phyloP scores from a whole-genome alignment of 176 grass and related monocot species.

The Oryza glaberrima region DNA sequence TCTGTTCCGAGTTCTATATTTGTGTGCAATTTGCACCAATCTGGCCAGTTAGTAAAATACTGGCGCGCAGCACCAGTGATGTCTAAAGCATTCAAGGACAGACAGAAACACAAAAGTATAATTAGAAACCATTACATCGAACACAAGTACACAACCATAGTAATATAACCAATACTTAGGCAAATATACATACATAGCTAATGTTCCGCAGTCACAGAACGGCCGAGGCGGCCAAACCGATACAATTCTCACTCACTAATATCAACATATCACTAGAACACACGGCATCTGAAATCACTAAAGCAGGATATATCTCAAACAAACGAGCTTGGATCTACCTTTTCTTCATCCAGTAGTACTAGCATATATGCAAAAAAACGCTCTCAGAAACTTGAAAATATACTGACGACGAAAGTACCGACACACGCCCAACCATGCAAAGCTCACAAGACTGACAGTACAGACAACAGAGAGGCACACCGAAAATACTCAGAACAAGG shows the following conservation, averaged over 20 bases:
- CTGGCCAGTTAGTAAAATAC: neutral
- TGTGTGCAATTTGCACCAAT: neutral
- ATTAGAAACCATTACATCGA: neutral
- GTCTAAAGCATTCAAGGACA: neutral
- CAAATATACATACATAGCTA: slow-evolving; percentile 35
- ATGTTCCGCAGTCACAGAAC: slow-evolving; percentile 20
- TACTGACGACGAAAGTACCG: slow-evolving; percentile 7
- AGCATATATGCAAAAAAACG: neutral
- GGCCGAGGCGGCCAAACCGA: slow-evolving; percentile 11
- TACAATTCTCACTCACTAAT: slow-evolving; percentile 3
- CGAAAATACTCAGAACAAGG: neutral
- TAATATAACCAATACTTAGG: neutral
- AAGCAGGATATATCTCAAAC: neutral
- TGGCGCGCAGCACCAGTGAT: neutral
- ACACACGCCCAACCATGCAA: slow-evolving; percentile 18
- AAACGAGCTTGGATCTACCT: neutral
- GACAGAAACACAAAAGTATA: neutral
- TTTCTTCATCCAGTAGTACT: slow-evolving; percentile 8
- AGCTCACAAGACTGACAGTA: neutral
- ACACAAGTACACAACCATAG: neutral
- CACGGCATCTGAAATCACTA: neutral
- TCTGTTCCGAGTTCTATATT: too few relatives aligned
- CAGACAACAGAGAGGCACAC: neutral
- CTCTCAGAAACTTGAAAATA: slow-evolving; percentile 23
- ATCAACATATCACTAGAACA: slow-evolving; percentile 7